A percentile compares a stretch with the other conserved stretches of the same genome.
Conservation (phyloP, 2,329 filamentous ascomycete genomes). For the Xylariaceae sp. region DNA sequence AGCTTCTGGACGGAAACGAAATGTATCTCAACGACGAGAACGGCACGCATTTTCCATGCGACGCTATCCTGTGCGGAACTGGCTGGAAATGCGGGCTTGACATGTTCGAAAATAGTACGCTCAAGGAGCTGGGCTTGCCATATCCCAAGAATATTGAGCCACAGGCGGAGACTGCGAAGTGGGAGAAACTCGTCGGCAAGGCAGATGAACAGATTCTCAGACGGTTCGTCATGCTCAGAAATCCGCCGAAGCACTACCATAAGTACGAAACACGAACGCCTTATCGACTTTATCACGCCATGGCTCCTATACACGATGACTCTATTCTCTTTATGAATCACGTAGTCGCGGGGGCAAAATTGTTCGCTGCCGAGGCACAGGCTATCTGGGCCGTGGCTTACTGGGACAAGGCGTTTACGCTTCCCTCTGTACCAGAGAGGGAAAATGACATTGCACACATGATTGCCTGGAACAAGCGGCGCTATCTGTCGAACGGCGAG, state of each 20-base stretch:
- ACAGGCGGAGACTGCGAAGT: conserved; percentile 22
- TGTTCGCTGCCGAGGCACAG: conserved; percentile 32
- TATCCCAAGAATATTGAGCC: conserved; percentile 22
- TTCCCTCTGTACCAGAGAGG: conserved; percentile 24
- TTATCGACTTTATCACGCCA: conserved; percentile 30
- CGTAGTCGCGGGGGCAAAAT: conserved; percentile 27
- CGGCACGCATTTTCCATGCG: conserved; percentile 25
- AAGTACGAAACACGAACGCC: conserved; percentile 26
- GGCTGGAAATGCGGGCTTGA: conserved; percentile 29
- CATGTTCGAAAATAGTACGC: conserved; percentile 28
- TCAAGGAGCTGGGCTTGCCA: conserved; percentile 28
- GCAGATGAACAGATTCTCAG: conserved; percentile 27
- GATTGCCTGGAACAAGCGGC: conserved; percentile 31
- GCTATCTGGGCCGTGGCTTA: conserved; percentile 34
- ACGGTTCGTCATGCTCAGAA: conserved; percentile 30
- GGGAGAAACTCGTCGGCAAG: conserved; percentile 27
- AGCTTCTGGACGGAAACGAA: conserved; percentile 15
- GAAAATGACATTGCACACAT: conserved; percentile 28
- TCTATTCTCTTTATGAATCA: conserved; percentile 34
- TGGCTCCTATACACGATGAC: conserved; percentile 29
- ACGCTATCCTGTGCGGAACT: conserved; percentile 32
- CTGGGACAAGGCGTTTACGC: conserved; percentile 27
- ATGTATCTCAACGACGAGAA: conserved; percentile 23
- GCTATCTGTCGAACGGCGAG: conserved; percentile 33
- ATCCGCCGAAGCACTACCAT: conserved; percentile 31